A percentile compares a stretch with the other conserved stretches of the same genome.
Conservation (phyloP, 768 basidiomycete species). For the Pleurotus salmoneostramineus region DNA sequence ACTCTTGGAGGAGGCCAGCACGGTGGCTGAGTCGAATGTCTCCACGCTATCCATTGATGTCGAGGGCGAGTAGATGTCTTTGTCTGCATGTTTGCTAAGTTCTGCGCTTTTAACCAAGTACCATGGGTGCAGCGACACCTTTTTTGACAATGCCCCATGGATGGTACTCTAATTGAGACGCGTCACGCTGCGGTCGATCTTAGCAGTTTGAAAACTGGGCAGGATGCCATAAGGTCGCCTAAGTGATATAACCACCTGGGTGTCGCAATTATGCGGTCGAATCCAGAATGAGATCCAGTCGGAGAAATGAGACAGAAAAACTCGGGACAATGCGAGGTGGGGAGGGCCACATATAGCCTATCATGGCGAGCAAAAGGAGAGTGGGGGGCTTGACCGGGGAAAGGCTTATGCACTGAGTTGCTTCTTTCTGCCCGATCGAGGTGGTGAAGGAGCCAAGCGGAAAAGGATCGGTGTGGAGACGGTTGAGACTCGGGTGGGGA, state of each 20-base stretch:
- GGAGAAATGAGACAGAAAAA: slow-evolving; percentile 2
- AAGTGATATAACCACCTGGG: neutral
- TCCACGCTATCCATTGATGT: neutral
- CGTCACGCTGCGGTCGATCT: neutral
- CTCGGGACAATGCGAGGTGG: slow-evolving; percentile 2
- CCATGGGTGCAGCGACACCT: slow-evolving; percentile 7
- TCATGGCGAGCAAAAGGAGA: neutral
- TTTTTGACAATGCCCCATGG: slow-evolving; percentile 4
- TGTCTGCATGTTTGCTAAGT: neutral
- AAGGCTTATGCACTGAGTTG: neutral
- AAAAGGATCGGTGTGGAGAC: slow-evolving; percentile 4
- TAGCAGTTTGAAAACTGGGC: too few relatives aligned
- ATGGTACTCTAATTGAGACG: neutral
- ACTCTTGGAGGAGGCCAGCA: slow-evolving; percentile 13
- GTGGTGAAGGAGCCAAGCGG: neutral
- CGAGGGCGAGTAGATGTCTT: neutral
- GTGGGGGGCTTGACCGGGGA: neutral
- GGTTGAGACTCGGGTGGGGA: slow-evolving; percentile 3
- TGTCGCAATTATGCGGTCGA: neutral
- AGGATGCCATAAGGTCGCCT: too few relatives aligned
- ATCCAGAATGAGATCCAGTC: neutral
- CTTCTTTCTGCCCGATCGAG: slow-evolving; percentile 1
- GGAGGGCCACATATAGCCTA: neutral
- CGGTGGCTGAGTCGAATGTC: neutral
- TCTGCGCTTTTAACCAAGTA: slow-evolving; percentile 4